Evolutionary conservation across 2,329 filamentous ascomycete genomes (phyloP).

Genomic region (Beauveria medogensis): DNA sequence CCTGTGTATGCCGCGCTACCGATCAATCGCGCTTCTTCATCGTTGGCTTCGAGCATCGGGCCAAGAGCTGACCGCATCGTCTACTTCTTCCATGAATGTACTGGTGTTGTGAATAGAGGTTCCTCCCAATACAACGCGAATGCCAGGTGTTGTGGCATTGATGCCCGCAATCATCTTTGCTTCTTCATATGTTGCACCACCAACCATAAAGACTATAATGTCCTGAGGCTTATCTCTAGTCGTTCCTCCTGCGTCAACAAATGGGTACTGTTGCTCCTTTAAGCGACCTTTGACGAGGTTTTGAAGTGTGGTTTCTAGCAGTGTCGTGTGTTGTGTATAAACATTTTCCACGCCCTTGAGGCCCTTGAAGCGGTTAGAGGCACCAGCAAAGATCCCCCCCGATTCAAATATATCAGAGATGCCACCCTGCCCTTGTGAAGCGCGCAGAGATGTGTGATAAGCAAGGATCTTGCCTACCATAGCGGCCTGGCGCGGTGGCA

Average conservation of each 20-base stretch:
- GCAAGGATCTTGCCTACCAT: constrained; percentile 73
- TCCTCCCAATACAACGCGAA: constrained; percentile 82
- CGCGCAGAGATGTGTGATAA: constrained; percentile 82
- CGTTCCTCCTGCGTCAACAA: constrained; percentile 78
- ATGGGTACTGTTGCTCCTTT: constrained; percentile 82
- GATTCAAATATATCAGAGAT: constrained; percentile 91
- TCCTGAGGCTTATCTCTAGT: constrained; percentile 96
- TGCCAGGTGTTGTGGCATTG: constrained; percentile 81
- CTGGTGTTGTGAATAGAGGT: constrained; percentile 82
- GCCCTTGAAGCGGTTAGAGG: constrained; percentile 82
- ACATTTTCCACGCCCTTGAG: constrained; percentile 98
- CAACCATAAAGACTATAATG: constrained; percentile 88
- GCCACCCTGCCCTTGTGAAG: constrained; percentile 64
- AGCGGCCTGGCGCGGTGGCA: constrained; percentile 66
- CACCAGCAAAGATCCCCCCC: constrained; percentile 81
- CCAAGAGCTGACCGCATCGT: constrained; percentile 82
- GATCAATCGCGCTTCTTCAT: not conserved
- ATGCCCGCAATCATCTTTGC: constrained; percentile 93
- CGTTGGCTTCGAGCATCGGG: constrained; percentile 43
- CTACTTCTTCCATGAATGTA: constrained; percentile 84
- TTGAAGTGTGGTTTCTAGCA: constrained; percentile 79
- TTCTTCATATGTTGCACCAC: constrained; percentile 92
- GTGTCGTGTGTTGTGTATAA: constrained; percentile 92
- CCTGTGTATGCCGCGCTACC: too few relatives aligned
- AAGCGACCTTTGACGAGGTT: constrained; percentile 88